Base-by-base conservation (phyloP, 768 basidiomycete species). In the Boletus eberwhitei region DNA sequence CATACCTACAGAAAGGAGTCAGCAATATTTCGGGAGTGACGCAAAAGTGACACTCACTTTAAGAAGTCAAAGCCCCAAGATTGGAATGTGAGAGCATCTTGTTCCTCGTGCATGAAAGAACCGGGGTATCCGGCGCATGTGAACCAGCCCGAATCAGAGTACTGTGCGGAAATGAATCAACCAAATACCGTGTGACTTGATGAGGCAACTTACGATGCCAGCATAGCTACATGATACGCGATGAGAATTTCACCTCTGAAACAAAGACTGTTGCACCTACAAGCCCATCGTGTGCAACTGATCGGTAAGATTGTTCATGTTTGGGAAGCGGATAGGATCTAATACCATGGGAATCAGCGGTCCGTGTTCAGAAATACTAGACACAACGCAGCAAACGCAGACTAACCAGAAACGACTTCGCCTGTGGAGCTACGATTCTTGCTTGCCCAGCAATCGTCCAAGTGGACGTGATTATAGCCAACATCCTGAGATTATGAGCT, bases 131-230 rank as follows among this genome's bases (percentile, higher is more conserved):
- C 61, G 26, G 74, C 73, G 58, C 85, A 86, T 6, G 85, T 86
- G 59, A 78, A 82, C 84, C 84, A 86, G 16, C 85, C 85, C 0
- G 85, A 81, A 65, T 85, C 83, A 54, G 83, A 80, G 55, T 86
- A 86, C 84, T 84, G 29, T 11, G 39, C 8, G 14, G 29, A 47
- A 34, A 48, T 34, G 7, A 39, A 36, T 44, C 17, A 38, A 36
- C 36, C 32, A 26, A 11, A 21, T 14, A 34, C 42, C 26, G 0
- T 39, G 12, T 39, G 14, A 37, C 16, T 46, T 19, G 32, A 32
- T 34, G 21, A 2, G 16, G 37, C 16, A 26, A 66, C 79, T 60
- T 60, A 85, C 84, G 40, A 86, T 85, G 8, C 84, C 84, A n/a
- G 82, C 78, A 71, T 78, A 74, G 29, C 83, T 84, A 46, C 24